These are phyloP conservation scores for Candida manassasensis DNA, from an alignment of 805 yeast genomes.

Conservation along the genomic window DNA sequence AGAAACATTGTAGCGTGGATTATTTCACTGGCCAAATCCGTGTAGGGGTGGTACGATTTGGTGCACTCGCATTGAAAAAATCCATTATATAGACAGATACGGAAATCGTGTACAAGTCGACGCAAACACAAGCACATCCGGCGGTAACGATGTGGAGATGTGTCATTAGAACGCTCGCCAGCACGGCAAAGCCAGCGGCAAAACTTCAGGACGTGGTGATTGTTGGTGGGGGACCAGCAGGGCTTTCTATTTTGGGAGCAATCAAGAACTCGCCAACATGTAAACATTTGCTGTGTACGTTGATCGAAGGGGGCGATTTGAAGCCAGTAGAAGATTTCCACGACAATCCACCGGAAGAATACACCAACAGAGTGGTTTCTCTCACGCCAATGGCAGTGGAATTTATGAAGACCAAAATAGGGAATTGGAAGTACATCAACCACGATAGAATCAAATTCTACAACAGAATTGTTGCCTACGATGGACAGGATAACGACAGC, in stretches of 20 bases:
- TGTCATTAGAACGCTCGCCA: constrained; percentile 2
- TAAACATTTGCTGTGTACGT: constrained; percentile 51
- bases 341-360: constrained; percentile 41
- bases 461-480: constrained; percentile 81
- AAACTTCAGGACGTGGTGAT: constrained; percentile 65
- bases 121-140: too few species aligned
- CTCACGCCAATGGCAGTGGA: constrained; percentile 76
- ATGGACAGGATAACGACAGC: constrained; percentile 63
- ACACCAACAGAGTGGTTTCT: constrained; percentile 79
- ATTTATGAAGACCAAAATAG: constrained; percentile 57
- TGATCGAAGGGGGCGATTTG: constrained; percentile 72
- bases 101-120: too few species aligned
- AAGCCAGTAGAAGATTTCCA: constrained; percentile 46
- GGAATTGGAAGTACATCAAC: constrained; percentile 69
- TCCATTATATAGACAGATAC: too few species aligned
- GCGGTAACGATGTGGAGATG: not conserved
- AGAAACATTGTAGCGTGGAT: too few species aligned
- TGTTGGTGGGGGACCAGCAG: constrained; percentile 98
- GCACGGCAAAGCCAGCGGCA: not conserved
- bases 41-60: too few species aligned
- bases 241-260: constrained; percentile 80
- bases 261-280: constrained; percentile 65
- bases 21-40: too few species aligned
- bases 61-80: too few species aligned
- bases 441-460: constrained; percentile 73